Base-by-base conservation (phyloP, 2,329 filamentous ascomycete genomes). In the Hymenoscyphus linearis region DNA sequence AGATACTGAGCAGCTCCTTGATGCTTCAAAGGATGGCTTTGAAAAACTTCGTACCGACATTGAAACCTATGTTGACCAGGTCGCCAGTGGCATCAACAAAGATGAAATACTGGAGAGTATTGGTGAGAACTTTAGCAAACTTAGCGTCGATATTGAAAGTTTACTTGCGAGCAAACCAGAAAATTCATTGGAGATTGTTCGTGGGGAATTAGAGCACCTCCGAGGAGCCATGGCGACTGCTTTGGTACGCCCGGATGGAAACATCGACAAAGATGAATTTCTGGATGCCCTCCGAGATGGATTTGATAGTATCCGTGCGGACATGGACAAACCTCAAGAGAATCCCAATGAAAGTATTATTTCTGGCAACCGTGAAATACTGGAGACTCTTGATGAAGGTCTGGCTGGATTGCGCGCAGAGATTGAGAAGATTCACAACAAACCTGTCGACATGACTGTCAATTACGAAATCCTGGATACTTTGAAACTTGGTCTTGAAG, bases 401-500 rank as follows among this genome's bases (percentile, higher is more conserved):
- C 82, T 98, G 6, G 86, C 89, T 64, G 86, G 88, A 55, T 79
- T 98, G 9, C 86, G 90, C 27, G 79, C 81, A 31, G 88, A 91
- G 64, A 88, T 98, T 61, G 92, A 96, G 62, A 82, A 80, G 70
- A 81, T 95, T 16, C 80, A 85, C 25, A 87, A 93, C 71, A 95
- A 91, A 76, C 90, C 92, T 4, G 79, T n/a, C 0, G 92, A 96
- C 68, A 82, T 93, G 74, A 93, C 89, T 0, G 87, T 91, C 61
- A 93, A 90, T 62, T 90, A 96, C 66, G 92, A 97, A 74, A 93
- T 97, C 58, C 80, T 97, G 0, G 90, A 96, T 62, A 91, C 90
- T 0, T 81, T 98, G 60, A 96, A 89, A 72, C 82, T 86, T n/a
- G 93, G 92, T 0, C 79, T 98, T 9, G 86, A 89, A 52, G 83